Evolutionary conservation across 257 asterid genomes (phyloP).

Genomic region (Avicennia marina): DNA sequence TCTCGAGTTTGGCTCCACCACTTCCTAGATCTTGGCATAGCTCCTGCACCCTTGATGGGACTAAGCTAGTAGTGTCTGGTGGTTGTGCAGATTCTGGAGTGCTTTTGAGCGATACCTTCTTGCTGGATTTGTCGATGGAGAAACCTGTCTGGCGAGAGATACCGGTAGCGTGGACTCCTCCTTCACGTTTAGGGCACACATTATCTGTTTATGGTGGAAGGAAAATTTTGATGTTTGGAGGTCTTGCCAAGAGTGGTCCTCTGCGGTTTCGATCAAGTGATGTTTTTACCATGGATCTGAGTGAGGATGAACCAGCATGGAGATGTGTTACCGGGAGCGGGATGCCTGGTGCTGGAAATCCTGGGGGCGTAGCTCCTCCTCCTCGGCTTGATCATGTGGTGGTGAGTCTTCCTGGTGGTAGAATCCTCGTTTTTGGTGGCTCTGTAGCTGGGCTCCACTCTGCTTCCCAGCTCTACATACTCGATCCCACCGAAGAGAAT

Average conservation of each 20-base stretch:
- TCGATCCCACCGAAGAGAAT: conserved; percentile 87
- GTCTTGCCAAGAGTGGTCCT: conserved; percentile 71
- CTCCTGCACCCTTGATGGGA: conserved; percentile 89
- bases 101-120: conserved; percentile 73
- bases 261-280: conserved; percentile 83
- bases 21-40: conserved; percentile 95
- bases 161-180: conserved; percentile 82
- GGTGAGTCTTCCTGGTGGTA: conserved; percentile 82
- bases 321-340: conserved; percentile 78
- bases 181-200: conserved; percentile 83
- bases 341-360: conserved; percentile 93
- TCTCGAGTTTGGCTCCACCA: conserved; percentile 82
- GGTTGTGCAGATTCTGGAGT: conserved; percentile 93
- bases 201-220: conserved; percentile 71
- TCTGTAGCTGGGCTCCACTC: conserved; percentile 94
- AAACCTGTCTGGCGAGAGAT: conserved; percentile 81
- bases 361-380: conserved; percentile 85
- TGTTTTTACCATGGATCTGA: conserved; percentile 82
- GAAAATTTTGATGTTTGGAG: conserved; percentile 92
- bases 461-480: conserved; percentile 79
- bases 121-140: conserved; percentile 75
- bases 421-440: conserved; percentile 76
- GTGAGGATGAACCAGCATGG: conserved; percentile 89
- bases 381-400: conserved; percentile 95
- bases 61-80: conserved; percentile 84